Evolutionary conservation across 371 early-diverging fungal genomes (phyloP).

Genomic region (Mortierella sp.): DNA sequence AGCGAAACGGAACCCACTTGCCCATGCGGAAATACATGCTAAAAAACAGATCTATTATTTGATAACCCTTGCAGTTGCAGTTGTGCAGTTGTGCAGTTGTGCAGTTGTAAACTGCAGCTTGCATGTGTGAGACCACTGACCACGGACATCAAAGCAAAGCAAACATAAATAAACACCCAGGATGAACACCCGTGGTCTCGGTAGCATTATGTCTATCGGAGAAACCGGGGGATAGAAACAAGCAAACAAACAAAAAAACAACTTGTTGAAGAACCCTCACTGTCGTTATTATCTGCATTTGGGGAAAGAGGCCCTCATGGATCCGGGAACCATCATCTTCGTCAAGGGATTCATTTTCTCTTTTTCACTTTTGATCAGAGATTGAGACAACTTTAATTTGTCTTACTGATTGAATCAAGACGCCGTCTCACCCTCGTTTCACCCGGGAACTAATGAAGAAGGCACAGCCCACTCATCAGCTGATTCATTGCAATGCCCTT

Average conservation of each 20-base stretch:
- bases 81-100: too few species aligned
- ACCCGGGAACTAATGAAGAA: neutral
- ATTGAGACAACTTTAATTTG: neutral
- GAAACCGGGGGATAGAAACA: neutral
- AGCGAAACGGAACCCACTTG: neutral
- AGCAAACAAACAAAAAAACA: neutral
- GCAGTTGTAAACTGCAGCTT: too few species aligned
- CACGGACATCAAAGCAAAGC: neutral
- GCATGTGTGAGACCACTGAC: neutral
- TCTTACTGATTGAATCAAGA: neutral
- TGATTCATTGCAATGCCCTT: neutral
- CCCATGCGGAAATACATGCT: neutral
- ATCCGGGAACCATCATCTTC: neutral
- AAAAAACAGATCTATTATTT: too few species aligned
- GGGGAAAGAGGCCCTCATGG: neutral
- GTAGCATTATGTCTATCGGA: neutral
- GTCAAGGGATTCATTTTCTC: neutral
- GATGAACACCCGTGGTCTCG: neutral
- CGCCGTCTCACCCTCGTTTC: neutral
- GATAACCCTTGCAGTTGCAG: too few species aligned
- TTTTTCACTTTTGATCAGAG: neutral
- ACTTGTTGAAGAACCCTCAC: neutral
- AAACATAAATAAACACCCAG: neutral
- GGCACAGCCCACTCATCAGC: neutral
- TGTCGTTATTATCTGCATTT: neutral